Evolutionary conservation across 192 early-diverging fungal species (phyloP).

Genomic region (Radiomyces spectabilis): DNA sequence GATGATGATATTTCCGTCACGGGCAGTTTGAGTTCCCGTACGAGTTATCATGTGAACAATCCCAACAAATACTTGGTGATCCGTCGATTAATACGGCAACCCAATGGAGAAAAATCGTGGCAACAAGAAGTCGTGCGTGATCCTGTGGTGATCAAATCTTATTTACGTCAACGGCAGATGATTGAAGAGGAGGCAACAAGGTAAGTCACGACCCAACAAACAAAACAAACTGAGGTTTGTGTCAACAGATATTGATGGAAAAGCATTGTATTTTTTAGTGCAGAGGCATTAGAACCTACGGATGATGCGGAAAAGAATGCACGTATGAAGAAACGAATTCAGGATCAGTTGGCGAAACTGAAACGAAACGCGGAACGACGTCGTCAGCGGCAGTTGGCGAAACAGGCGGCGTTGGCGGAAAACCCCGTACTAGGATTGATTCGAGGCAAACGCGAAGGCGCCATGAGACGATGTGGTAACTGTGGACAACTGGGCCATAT

Average conservation of each 20-base stretch:
- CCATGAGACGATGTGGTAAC: constrained; percentile 66
- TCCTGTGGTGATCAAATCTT: constrained; percentile 80
- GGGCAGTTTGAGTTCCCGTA: constrained; percentile 44
- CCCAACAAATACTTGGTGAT: constrained; percentile 59
- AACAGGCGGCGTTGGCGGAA: constrained; percentile 35
- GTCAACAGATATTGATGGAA: not conserved
- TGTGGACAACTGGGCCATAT: constrained; percentile 79
- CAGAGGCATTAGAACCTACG: constrained; percentile 43
- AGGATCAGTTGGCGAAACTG: constrained; percentile 54
- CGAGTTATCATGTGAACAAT: constrained; percentile 42
- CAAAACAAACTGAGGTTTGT: not conserved
- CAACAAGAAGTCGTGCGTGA: constrained; percentile 79
- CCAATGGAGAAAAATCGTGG: constrained; percentile 63
- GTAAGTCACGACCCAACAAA: constrained; percentile 13
- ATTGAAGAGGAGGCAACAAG: constrained; percentile 60
- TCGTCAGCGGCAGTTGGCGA: constrained; percentile 38
- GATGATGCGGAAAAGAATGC: constrained; percentile 53
- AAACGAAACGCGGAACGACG: constrained; percentile 59
- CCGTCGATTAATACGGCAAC: constrained; percentile 40
- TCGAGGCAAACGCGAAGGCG: constrained; percentile 57
- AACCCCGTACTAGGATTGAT: constrained; percentile 33
- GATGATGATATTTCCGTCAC: constrained; percentile 47
- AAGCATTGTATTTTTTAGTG: constrained; percentile 4
- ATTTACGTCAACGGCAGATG: constrained; percentile 74
- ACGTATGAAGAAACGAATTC: constrained; percentile 49